Evolutionary conservation across 371 early-diverging fungal genomes (phyloP).

Genomic region (Mortierella sp.): DNA sequence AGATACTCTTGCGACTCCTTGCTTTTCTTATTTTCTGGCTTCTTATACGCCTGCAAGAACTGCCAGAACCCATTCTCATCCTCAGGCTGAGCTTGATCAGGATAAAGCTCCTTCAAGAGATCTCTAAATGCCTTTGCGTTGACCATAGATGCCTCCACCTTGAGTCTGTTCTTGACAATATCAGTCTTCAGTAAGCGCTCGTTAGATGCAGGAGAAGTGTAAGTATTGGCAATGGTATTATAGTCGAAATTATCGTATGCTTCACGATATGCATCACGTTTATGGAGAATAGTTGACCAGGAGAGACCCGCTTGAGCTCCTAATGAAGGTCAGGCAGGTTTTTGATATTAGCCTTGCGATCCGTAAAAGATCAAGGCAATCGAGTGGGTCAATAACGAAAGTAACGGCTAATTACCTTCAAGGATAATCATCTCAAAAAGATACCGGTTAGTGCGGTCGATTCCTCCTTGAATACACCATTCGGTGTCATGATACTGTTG

Average conservation of each 20-base stretch:
- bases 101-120: slow-evolving; percentile 38
- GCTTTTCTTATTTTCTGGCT: slow-evolving; percentile 6
- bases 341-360: no score
- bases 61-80: slow-evolving; percentile 49
- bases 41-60: slow-evolving; percentile 38
- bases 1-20: slow-evolving; percentile 6
- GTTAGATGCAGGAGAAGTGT: slow-evolving; percentile 35
- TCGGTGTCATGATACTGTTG: slow-evolving; percentile 49
- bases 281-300: slow-evolving; percentile 49
- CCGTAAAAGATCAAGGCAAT: no score
- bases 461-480: slow-evolving; percentile 38
- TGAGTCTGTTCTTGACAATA: slow-evolving; percentile 51
- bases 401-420: slow-evolving; percentile 28
- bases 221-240: slow-evolving; percentile 31
- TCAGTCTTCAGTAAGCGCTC: slow-evolving; percentile 40
- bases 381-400: not conserved
- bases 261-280: slow-evolving; percentile 48
- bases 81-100: slow-evolving; percentile 31
- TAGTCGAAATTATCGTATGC: slow-evolving; percentile 52
- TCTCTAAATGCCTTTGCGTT: slow-evolving; percentile 38
- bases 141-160: slow-evolving; percentile 46
- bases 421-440: slow-evolving; percentile 55
- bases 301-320: slow-evolving; percentile 50
- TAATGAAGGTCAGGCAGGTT: not conserved
- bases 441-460: slow-evolving; percentile 50